Conservation (phyloP, 495 filamentous ascomycete genomes). For the Penicillium simplicissimum region DNA sequence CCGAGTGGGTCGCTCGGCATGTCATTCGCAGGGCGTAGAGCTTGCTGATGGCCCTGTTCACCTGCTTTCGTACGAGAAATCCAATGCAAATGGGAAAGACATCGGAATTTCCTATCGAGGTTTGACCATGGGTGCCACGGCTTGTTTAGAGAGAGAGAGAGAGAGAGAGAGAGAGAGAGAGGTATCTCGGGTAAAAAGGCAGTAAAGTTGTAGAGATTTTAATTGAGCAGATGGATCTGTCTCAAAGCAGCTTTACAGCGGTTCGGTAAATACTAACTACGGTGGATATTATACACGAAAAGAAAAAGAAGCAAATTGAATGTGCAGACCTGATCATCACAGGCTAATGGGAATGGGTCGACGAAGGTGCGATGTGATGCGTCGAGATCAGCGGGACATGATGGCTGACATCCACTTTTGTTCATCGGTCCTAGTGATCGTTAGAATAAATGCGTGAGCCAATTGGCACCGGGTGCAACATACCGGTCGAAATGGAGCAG, state of each 20-base stretch:
- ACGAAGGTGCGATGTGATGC: background rate
- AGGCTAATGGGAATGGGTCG: background rate
- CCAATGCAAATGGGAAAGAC: too few relatives aligned
- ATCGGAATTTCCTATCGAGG: too few relatives aligned
- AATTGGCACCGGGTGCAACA: constrained; percentile 28
- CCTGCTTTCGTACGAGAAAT: too few relatives aligned
- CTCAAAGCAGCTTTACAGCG: constrained; percentile 3
- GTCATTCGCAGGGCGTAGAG: background rate
- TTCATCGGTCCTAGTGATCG: constrained; percentile 66
- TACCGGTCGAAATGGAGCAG: constrained; percentile 89
- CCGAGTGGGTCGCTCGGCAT: background rate
- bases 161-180: too few relatives aligned
- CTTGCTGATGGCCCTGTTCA: too few relatives aligned
- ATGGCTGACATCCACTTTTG: constrained; percentile 89
- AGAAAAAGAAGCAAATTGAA: background rate
- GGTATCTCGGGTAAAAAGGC: background rate
- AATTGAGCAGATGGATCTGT: background rate
- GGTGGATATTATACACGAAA: constrained; percentile 23
- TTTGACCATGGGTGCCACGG: too few relatives aligned
- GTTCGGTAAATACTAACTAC: constrained; percentile 8
- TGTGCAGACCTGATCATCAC: background rate
- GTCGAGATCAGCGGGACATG: constrained; percentile 43
- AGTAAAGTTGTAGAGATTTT: background rate
- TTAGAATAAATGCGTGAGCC: constrained; percentile 9
- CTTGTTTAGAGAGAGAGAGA: too few relatives aligned